phyloP scores from a whole-genome alignment of 164 flowering plant species.

The Piper longum region DNA sequence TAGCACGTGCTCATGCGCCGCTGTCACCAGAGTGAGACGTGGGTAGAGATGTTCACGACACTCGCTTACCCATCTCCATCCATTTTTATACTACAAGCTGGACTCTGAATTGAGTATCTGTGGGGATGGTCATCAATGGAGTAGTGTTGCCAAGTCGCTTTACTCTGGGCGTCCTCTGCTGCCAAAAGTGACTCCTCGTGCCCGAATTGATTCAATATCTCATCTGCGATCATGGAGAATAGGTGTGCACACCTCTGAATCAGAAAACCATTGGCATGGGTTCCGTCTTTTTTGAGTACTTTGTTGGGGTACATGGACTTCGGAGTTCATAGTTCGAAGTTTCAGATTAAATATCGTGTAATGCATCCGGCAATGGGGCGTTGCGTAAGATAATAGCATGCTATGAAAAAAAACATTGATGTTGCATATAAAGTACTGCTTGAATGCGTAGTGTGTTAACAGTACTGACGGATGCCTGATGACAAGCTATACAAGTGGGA shows the following conservation, averaged over 20 bases:
- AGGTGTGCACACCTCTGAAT: not conserved
- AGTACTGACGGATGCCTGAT: not conserved
- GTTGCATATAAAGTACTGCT: not conserved
- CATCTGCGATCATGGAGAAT: not conserved
- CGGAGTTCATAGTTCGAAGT: too few species aligned
- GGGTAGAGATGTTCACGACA: too few species aligned
- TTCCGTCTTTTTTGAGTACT: not conserved
- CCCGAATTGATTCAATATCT: not conserved
- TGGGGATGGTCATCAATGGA: not conserved
- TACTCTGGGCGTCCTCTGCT: slow-evolving; percentile 2
- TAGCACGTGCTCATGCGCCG: too few species aligned
- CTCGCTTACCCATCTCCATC: not conserved
- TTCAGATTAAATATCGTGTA: too few species aligned
- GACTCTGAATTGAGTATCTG: not conserved
- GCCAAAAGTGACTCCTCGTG: slow-evolving; percentile 3
- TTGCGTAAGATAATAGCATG: too few species aligned
- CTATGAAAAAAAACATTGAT: too few species aligned
- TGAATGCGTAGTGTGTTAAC: not conserved
- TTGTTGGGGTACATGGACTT: too few species aligned
- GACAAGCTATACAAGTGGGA: not conserved
- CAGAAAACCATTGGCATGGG: not conserved
- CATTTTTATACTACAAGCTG: not conserved
- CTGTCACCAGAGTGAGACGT: too few species aligned
- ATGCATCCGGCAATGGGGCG: too few species aligned
- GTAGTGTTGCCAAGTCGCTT: not conserved